Conservation (phyloP, 225 moss, liverwort and hornwort genomes). For the Rhytidiadelphus loreus region DNA sequence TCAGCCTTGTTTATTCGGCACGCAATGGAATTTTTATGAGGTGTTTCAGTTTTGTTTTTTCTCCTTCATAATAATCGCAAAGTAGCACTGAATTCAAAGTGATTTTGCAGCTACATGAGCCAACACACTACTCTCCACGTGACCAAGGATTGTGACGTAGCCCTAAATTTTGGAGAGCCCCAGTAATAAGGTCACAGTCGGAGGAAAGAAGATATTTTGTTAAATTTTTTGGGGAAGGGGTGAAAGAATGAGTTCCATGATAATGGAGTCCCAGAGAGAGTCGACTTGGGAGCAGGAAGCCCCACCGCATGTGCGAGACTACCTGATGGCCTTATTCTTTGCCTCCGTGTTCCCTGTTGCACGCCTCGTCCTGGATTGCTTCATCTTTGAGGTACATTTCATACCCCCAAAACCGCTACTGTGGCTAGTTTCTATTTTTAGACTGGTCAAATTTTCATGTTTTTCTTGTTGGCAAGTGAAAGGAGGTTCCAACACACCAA, state of each 20-base stretch:
- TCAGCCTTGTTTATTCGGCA: too few species aligned
- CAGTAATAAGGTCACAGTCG: not conserved
- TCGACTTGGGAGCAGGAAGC: slow-evolving; percentile 52
- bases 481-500: too few species aligned
- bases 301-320: slow-evolving; percentile 49
- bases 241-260: not conserved
- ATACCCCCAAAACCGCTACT: too few species aligned
- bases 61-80: not conserved
- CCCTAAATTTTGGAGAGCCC: not conserved
- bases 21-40: not conserved
- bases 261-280: not conserved
- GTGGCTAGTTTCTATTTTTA: too few species aligned
- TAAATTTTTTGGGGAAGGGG: not conserved
- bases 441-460: too few species aligned
- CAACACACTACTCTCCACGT: not conserved
- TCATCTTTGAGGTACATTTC: slow-evolving; percentile 40
- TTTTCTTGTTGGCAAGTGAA: too few species aligned
- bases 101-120: not conserved
- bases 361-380: slow-evolving; percentile 40
- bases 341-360: slow-evolving; percentile 38
- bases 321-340: slow-evolving; percentile 33
- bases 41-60: too few species aligned
- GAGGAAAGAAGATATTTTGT: not conserved
- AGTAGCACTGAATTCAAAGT: not conserved
- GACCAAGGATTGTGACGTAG: not conserved